Evolutionary conservation across 371 early-diverging fungal genomes (phyloP).

Genomic region (Circinella umbellata): DNA sequence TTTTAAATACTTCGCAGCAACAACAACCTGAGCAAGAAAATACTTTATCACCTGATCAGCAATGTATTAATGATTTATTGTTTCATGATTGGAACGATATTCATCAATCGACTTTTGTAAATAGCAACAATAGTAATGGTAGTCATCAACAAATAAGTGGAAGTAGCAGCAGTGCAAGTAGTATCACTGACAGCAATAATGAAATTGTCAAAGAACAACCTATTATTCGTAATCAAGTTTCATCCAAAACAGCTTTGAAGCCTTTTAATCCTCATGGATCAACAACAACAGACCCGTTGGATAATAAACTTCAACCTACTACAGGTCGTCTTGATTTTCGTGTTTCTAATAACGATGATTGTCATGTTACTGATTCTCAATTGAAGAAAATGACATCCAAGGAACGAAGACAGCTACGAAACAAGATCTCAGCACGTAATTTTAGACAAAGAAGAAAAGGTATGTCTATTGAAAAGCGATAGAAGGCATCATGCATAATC

Average conservation of each 20-base stretch:
- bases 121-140: not conserved
- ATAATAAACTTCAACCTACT: slow-evolving; percentile 9
- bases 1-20: not conserved
- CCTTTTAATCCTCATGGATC: slow-evolving; percentile 4
- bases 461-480: too few relatives aligned
- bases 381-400: slow-evolving; percentile 72
- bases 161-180: not conserved
- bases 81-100: slow-evolving; percentile 7
- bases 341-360: slow-evolving; percentile 7
- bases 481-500: too few relatives aligned
- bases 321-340: slow-evolving; percentile 23
- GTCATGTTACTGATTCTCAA: slow-evolving; percentile 30
- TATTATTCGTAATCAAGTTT: not conserved
- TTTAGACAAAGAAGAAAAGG: slow-evolving; percentile 89
- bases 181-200: not conserved
- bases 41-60: not conserved
- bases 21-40: not conserved
- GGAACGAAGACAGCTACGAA: slow-evolving; percentile 84
- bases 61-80: slow-evolving; percentile 1
- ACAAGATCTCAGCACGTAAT: slow-evolving; percentile 89
- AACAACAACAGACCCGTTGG: not conserved
- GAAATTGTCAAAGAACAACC: not conserved
- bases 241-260: not conserved
- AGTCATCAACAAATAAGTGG: not conserved
- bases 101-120: not conserved